Evolutionary conservation across 1,139 yeast species (phyloP).

Genomic region (Hansenula sp.): DNA sequence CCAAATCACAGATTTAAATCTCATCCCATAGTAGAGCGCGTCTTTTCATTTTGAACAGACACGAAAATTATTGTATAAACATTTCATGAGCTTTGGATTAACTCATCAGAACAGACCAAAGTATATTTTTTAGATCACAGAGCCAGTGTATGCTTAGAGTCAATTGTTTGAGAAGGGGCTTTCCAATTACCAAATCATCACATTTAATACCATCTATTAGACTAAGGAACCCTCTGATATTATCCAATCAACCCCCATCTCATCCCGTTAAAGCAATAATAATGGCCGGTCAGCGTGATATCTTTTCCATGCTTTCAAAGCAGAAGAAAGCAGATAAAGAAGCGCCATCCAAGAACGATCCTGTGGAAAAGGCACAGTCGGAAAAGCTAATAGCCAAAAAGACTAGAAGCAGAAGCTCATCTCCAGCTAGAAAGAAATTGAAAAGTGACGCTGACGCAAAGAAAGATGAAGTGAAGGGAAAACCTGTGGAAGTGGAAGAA

Average conservation of each 20-base stretch:
- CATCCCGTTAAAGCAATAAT: not conserved
- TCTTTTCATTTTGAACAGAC: not conserved
- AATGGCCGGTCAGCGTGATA: conserved; percentile 7
- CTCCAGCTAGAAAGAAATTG: not conserved
- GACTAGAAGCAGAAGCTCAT: conserved; percentile 2
- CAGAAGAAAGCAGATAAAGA: conserved; percentile 2
- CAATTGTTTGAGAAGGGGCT: not conserved
- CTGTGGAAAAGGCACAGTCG: not conserved
- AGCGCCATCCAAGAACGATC: not conserved
- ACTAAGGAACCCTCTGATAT: not conserved
- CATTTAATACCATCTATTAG: not conserved
- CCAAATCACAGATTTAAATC: no score
- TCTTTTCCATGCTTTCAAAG: conserved; percentile 7
- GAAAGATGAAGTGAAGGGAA: not conserved
- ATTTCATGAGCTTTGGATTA: not conserved
- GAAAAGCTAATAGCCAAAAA: not conserved
- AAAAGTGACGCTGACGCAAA: not conserved
- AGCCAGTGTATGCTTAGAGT: not conserved
- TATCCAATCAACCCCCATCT: not conserved
- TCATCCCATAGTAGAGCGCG: not conserved
- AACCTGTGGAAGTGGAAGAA: not conserved
- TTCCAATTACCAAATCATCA: not conserved
- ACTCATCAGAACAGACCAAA: no score
- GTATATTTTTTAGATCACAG: no score
- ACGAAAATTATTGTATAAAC: not conserved